phyloP scores from a whole-genome alignment of 495 filamentous ascomycete genomes.

The Durotheca rogersii region DNA sequence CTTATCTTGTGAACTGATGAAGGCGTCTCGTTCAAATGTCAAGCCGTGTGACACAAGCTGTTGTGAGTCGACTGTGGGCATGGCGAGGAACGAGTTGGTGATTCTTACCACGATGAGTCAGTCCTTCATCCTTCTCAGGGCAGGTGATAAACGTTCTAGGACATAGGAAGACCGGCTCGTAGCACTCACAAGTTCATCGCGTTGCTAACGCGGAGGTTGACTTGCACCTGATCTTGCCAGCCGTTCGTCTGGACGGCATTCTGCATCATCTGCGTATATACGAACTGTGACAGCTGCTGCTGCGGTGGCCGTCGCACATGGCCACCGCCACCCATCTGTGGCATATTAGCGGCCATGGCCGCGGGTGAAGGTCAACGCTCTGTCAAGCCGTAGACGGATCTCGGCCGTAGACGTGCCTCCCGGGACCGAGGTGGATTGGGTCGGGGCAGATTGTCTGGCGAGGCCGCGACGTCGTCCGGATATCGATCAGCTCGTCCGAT shows the following conservation, averaged over 20 bases:
- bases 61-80: constrained; percentile 34
- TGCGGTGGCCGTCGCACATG: constrained; percentile 32
- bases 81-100: constrained; percentile 43
- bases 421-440: background rate
- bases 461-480: background rate
- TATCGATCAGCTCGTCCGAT: too few relatives aligned
- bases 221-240: constrained; percentile 39
- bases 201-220: constrained; percentile 36
- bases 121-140: background rate
- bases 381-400: constrained; percentile 17
- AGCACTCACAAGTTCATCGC: constrained; percentile 39
- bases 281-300: constrained; percentile 33
- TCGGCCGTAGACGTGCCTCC: background rate
- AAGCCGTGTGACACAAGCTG: constrained; percentile 38
- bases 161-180: background rate
- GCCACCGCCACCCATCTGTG: constrained; percentile 43
- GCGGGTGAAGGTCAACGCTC: constrained; percentile 20
- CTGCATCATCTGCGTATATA: constrained; percentile 32
- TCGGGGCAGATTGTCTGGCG: background rate
- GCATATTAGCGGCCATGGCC: constrained; percentile 54
- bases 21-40: constrained; percentile 46
- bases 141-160: background rate
- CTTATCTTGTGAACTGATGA: constrained; percentile 43
- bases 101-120: constrained; percentile 35
- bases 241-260: constrained; percentile 17